These are phyloP conservation scores for Chloris gayana DNA, from an alignment of 176 grass and related monocot genomes.

Conservation along the genomic window DNA sequence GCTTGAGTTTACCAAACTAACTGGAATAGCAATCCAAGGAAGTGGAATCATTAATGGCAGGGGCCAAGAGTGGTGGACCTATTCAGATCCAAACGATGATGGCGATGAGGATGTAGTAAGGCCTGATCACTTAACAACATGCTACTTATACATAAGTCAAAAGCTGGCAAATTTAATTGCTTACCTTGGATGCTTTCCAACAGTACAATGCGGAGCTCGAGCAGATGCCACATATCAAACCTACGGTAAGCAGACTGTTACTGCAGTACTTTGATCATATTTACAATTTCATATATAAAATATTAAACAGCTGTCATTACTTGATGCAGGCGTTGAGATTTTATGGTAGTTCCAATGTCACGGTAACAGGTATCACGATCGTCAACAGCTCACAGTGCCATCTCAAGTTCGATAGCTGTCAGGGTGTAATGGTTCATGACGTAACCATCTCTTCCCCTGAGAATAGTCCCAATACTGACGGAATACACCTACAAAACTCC, in stretches of 20 bases:
- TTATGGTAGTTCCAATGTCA: constrained; percentile 93
- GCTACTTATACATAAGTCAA: constrained; percentile 24
- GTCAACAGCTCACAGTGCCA: constrained; percentile 92
- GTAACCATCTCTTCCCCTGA: constrained; percentile 82
- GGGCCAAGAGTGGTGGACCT: constrained; percentile 86
- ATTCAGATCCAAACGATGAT: constrained; percentile 50
- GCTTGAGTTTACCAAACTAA: constrained; percentile 89
- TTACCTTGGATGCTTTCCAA: constrained; percentile 43
- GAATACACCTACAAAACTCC: constrained; percentile 97
- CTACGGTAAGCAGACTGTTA: constrained; percentile 67
- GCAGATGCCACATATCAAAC: constrained; percentile 78
- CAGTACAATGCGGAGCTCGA: constrained; percentile 63
- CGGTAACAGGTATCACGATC: constrained; percentile 86
- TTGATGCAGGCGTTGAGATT: constrained; percentile 84
- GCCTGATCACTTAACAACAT: constrained; percentile 25
- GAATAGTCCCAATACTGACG: constrained; percentile 90
- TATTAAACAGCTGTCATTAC: background rate
- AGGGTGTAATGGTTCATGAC: constrained; percentile 75
- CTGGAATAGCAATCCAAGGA: constrained; percentile 80
- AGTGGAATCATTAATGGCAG: constrained; percentile 74
- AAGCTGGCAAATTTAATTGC: constrained; percentile 35
- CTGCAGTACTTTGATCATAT: background rate
- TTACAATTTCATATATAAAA: background rate
- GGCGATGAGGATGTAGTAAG: constrained; percentile 63
- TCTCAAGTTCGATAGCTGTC: constrained; percentile 90